Base-by-base conservation (phyloP, 1,139 yeast genomes). In the Geotrichum klebahnii region DNA sequence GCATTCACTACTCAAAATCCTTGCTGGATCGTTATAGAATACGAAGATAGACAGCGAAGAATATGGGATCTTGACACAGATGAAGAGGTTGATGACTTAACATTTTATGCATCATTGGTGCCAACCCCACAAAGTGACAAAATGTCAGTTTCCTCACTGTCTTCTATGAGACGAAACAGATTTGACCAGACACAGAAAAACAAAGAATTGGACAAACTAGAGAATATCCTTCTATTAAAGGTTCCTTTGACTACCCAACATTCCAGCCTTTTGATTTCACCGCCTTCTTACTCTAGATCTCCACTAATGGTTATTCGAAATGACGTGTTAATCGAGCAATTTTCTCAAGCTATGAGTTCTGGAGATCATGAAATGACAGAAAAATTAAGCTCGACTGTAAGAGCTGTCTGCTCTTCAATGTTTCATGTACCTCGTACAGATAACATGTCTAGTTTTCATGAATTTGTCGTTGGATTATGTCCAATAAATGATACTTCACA, bases 1-100 rank as follows among this genome's bases (percentile, higher is more conserved):
- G 38, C 52, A 2, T 48, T 48, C 22, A 24, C 43, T 6, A 16
- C 20, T 1, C 45, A 43, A 9, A 44, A 38, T 33, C 37, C 45
- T 5, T 33, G 33, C 35, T 48, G 52, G 52, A 24, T 48, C 17
- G 52, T 36, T 34, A 45, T 57, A 20, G 43, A 44, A 26, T 58
- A 57, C 44, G 57, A 53, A 20, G 54, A 52, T 44, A 54, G 53
- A 14, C 53, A 53, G 41, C 40, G 19, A 5, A 36, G 57, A 10
- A 40, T 49, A 17, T 59, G 60, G 61, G 52, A 55, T 44, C 35
- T 54, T 46, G 55, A 50, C 14, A 44, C 54, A 3, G 54, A 50
- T 10, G 57, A 49, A 2, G 58, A 56, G 36, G 51, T 54, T 10
- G 53, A 48, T 31, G 52, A 42, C 14, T n/a, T 34, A 32, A 33